Conservation (phyloP, 2,329 filamentous ascomycete genomes). For the Xylariaceae sp. region DNA sequence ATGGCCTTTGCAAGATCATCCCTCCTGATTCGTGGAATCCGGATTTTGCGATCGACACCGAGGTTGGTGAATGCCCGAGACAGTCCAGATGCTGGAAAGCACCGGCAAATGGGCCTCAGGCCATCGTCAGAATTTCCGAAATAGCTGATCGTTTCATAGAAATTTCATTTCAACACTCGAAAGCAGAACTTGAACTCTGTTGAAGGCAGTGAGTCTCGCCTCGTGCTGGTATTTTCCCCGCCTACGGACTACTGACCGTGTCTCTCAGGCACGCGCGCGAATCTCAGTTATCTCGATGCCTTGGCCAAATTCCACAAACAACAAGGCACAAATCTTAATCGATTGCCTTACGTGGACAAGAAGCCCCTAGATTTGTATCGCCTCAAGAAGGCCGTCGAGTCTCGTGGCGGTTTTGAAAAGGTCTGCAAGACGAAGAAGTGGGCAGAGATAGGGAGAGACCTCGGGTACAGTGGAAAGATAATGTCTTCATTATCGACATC, state of each 20-base stretch:
- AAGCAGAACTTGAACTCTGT: constrained; percentile 96
- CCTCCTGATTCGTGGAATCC: constrained; percentile 93
- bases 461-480: constrained; percentile 98
- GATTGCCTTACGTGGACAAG: constrained; percentile 95
- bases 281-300: constrained; percentile 92
- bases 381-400: constrained; percentile 92
- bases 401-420: constrained; percentile 87
- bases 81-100: neutral
- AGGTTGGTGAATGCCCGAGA: constrained; percentile 52
- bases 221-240: neutral
- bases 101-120: no score
- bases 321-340: constrained; percentile 86
- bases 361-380: constrained; percentile 92
- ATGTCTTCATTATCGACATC: constrained; percentile 98
- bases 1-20: constrained; percentile 91
- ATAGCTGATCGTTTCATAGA: no score
- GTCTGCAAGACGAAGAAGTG: constrained; percentile 98
- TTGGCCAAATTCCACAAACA: constrained; percentile 95
- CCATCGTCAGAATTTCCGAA: no score
- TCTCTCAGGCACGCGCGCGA: constrained; percentile 73
- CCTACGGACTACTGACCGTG: constrained; percentile 4
- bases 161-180: constrained; percentile 92
- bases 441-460: constrained; percentile 93
- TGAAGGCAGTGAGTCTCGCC: constrained; percentile 72
- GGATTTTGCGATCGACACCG: constrained; percentile 90